phyloP scores from a whole-genome alignment of 2,329 filamentous ascomycete genomes.

The Ophiostoma triangulosporum region DNA sequence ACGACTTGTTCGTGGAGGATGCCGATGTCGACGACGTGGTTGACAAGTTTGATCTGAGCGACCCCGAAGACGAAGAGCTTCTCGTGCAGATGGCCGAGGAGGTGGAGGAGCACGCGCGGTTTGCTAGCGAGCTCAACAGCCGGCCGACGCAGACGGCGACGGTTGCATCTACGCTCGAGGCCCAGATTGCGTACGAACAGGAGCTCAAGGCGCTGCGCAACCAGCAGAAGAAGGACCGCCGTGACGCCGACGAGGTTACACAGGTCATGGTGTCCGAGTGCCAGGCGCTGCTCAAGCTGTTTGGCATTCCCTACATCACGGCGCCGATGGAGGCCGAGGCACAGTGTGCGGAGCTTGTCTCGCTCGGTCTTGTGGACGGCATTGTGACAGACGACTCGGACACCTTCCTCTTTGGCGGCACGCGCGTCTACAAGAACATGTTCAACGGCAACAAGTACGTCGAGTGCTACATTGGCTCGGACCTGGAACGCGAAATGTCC shows the following conservation, averaged over 20 bases:
- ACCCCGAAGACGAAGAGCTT: conserved; percentile 85
- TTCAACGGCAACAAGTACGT: conserved; percentile 98
- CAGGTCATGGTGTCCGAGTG: conserved; percentile 94
- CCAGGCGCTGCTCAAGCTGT: conserved; percentile 76
- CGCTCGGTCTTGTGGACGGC: conserved; percentile 79
- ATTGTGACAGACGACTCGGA: conserved; percentile 97
- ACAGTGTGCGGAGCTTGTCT: conserved; percentile 85
- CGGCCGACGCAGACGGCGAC: background rate
- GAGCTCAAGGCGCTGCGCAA: conserved; percentile 75
- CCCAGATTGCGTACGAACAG: conserved; percentile 66
- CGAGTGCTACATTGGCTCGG: conserved; percentile 77
- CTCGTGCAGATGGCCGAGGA: conserved; percentile 77
- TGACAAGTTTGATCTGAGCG: conserved; percentile 60
- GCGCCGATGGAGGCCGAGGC: conserved; percentile 99
- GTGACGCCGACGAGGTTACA: conserved; percentile 93
- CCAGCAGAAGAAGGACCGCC: conserved; percentile 93
- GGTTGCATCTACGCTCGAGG: conserved; percentile 31
- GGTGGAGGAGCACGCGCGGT: conserved; percentile 85
- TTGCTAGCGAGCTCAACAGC: conserved; percentile 68
- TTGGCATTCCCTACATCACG: conserved; percentile 91
- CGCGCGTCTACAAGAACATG: conserved; percentile 98
- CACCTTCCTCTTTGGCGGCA: conserved; percentile 92
- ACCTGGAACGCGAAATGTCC: conserved; percentile 80
- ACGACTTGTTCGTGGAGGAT: conserved; percentile 15
- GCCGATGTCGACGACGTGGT: conserved; percentile 13